These are phyloP conservation scores for Trifolium pratense DNA, from an alignment of 306 rosid species.

Conservation along the genomic window DNA sequence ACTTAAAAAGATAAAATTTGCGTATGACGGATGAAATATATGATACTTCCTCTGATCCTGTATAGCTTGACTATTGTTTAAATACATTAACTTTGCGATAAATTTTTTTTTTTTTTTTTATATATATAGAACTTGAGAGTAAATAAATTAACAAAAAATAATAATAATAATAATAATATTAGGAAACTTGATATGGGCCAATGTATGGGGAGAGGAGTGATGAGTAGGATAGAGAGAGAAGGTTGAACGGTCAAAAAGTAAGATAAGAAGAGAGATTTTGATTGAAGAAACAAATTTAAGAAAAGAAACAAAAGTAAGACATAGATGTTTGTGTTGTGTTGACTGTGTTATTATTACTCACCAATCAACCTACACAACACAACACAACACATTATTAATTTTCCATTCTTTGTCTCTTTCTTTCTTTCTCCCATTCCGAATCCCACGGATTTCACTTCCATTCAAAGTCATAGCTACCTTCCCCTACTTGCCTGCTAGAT, in stretches of 20 bases:
- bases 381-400: no score
- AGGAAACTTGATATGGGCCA: background rate
- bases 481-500: background rate
- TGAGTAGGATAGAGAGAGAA: background rate
- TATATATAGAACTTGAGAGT: no score
- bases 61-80: no score
- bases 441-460: constrained; percentile 28
- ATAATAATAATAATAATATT: no score
- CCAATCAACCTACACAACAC: constrained; percentile 22
- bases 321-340: constrained; percentile 51
- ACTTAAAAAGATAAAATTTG: no score
- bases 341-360: constrained; percentile 45
- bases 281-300: background rate
- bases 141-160: no score
- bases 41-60: no score
- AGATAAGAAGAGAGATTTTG: constrained; percentile 1
- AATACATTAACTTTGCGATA: no score
- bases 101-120: no score
- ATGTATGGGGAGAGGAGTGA: background rate
- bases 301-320: constrained; percentile 6
- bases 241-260: constrained; percentile 80
- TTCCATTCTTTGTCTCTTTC: background rate
- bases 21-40: no score
- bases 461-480: background rate
- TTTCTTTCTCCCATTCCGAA: background rate